Evolutionary conservation across 1,284 basidiomycete species (phyloP).

Genomic region (Ceratobasidium sp.): DNA sequence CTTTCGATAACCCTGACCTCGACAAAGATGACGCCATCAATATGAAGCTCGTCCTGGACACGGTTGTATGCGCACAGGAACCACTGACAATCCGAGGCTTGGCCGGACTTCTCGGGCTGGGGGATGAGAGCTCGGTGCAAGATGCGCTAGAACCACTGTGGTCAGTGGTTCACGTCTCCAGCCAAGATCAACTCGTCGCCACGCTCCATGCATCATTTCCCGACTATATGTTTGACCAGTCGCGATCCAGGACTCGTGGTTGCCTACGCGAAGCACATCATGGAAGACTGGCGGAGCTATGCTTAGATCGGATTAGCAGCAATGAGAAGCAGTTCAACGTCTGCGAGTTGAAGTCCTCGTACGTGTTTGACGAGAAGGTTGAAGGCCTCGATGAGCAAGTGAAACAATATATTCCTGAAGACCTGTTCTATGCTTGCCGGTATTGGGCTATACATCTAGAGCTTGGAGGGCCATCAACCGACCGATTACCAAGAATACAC

Average conservation of each 20-base stretch:
- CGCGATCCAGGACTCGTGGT: too few relatives aligned
- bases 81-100: too few relatives aligned
- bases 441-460: not conserved
- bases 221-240: not conserved
- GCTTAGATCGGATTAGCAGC: not conserved
- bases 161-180: not conserved
- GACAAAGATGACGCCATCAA: not conserved
- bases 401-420: not conserved
- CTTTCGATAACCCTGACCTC: not conserved
- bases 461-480: not conserved
- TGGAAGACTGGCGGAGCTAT: too few relatives aligned
- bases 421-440: not conserved
- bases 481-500: not conserved
- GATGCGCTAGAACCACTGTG: not conserved
- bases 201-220: not conserved
- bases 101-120: too few relatives aligned
- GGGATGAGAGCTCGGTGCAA: too few relatives aligned
- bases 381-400: not conserved
- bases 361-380: not conserved
- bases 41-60: not conserved
- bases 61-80: not conserved
- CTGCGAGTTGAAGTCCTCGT: constrained; percentile 10
- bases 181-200: not conserved
- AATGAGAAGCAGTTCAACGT: not conserved
- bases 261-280: too few relatives aligned